Base-by-base conservation (phyloP, 371 early-diverging fungal genomes). In the Paraphysoderma sedebokerense region DNA sequence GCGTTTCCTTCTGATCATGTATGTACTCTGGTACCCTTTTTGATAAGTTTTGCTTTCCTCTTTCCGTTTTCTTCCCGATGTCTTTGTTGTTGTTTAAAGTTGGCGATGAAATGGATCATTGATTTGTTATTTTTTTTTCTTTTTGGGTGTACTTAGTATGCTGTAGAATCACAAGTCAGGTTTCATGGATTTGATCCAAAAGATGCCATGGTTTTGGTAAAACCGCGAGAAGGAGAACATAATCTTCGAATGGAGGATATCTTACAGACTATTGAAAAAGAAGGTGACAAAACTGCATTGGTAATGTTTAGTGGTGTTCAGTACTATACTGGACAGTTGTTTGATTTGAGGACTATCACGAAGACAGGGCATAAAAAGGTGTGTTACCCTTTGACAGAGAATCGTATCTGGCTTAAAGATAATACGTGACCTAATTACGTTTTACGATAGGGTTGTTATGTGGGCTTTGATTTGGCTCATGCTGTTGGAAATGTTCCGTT, bases 381-480 rank as follows among this genome's bases (percentile, higher is more conserved):
- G 26, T 27, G 40, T 47, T 38, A 30, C 0, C 15, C 32, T 13
- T 44, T 15, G 12, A 24, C 38, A 20, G 23, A n/a, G 15, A 36
- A 33, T 15, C 28, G n/a, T 8, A 39, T 15, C 20, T 33, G 5
- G 26, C 15, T 50, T 50, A 4, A 8, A 17, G 37, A 32, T 45
- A 39, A 24, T 6, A 12, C 28, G 46, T 34, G 17, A 13, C 35
- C 17, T 13, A 17, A 34, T 34, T 8, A 6, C 30, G 8, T 8
- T 9, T 8, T 38, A 8, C 1, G 36, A 40, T 48, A 79, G 77
- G 91, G 90, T 1, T 88, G 89, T 51, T 54, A 85, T 32, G 91
- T 92, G 5, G 97, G 93, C 2, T 92, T 82, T 71, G 96, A 97
- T 65, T 68, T 97, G 46, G 93, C 96, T 0, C 97, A 97, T 54